Evolutionary conservation across 2,329 filamentous ascomycete genomes (phyloP).

Genomic region (Fusarium sp.): DNA sequence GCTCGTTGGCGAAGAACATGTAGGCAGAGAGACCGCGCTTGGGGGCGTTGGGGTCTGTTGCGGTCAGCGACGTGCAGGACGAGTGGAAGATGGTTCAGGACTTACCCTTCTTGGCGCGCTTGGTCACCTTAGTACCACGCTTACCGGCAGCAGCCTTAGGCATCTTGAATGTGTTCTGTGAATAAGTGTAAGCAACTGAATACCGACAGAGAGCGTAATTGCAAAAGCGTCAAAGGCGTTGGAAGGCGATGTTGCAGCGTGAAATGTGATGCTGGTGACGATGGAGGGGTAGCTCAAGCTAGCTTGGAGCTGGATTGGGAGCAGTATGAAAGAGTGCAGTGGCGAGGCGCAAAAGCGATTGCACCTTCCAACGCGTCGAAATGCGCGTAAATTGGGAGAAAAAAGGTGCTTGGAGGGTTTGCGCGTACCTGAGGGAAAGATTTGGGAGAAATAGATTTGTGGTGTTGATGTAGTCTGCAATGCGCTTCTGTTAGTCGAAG

Average conservation of each 20-base stretch:
- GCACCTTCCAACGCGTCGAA: constrained; percentile 35
- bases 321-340: constrained; percentile 19
- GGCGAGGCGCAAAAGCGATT: constrained; percentile 49
- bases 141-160: constrained; percentile 67
- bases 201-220: background rate
- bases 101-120: constrained; percentile 70
- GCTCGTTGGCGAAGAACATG: constrained; percentile 99
- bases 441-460: constrained; percentile 26
- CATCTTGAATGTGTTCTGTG: constrained; percentile 60
- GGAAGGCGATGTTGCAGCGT: background rate
- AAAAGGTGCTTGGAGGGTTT: constrained; percentile 24
- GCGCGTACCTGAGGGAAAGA: constrained; percentile 41
- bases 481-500: constrained; percentile 47
- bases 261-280: constrained; percentile 6
- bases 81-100: constrained; percentile 15
- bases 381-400: constrained; percentile 24
- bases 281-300: constrained; percentile 45
- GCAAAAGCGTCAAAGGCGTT: background rate
- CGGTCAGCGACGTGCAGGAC: constrained; percentile 5
- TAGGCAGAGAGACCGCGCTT: constrained; percentile 99
- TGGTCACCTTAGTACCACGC: constrained; percentile 64
- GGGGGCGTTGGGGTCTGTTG: constrained; percentile 90
- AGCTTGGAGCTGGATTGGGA: constrained; percentile 33
- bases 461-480: constrained; percentile 45
- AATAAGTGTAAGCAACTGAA: constrained; percentile 39